Base-by-base conservation (phyloP, 371 early-diverging fungal genomes). In the Mortierella sp. region DNA sequence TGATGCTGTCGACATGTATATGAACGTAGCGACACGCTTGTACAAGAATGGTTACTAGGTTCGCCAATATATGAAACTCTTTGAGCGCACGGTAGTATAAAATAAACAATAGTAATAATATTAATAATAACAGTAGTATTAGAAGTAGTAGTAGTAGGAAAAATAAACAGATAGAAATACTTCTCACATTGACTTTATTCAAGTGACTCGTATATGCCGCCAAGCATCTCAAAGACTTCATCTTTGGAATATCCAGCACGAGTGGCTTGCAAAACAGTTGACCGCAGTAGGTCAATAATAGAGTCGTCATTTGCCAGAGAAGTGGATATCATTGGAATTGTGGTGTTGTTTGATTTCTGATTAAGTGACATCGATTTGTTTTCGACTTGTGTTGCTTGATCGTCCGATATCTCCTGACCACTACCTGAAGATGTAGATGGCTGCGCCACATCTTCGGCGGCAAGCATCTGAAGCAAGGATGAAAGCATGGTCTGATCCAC, bases 1-100 rank as follows among this genome's bases (percentile, higher is more conserved):
- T 85, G 92, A 95, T 70, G 88, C 92, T 0, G 84, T 92, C 22
- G 94, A 94, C 32, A 93, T 96, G 73, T 96, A 96, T 71, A 79
- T 93, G 84, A 86, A 87, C 39, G 73, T 95, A 24, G 93, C 91
- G n/a, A 94, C 94, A 5, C 86, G 88, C 62, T 85, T 96, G 51
- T 91, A 87, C 64, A 81, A 86, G 58, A 79, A 88, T 22, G 91
- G 91, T 4, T 85, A 75, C 65, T 90, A 54, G 22, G 51, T 14
- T 20, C 51, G 30, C 30, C 4, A 2, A 30, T 4, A 30, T 30
- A 4, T n/a, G 51, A n/a, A n/a, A 3, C 6, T 3, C 18, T 51
- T 40, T 2, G 9, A n/a, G n/a, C n/a, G 4, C 30, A 4, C 30
- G 4, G 18, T 14, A 6, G 1, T 3, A 45, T 45, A 45, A 14